phyloP scores from a whole-genome alignment of 768 basidiomycete species.

The Lepiota venenata region DNA sequence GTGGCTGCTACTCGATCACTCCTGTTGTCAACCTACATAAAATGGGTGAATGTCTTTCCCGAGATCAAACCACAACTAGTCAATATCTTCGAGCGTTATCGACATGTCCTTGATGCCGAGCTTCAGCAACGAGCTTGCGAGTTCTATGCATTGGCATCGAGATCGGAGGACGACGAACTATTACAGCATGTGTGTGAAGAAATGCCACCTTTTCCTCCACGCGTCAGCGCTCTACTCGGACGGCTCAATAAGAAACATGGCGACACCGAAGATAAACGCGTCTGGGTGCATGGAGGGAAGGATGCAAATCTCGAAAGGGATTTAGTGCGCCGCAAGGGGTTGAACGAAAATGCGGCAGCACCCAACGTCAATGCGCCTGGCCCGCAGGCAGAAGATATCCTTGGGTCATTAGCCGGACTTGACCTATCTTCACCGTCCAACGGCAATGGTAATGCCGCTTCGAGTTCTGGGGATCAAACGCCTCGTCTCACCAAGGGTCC shows the following conservation, averaged over 20 bases:
- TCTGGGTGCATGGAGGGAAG: conserved; percentile 95
- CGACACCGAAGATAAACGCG: conserved; percentile 93
- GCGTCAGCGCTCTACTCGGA: conserved; percentile 86
- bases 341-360: conserved; percentile 17
- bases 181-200: conserved; percentile 96
- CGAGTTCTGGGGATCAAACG: conserved; percentile 27
- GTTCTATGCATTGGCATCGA: conserved; percentile 83
- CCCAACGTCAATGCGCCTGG: conserved; percentile 33
- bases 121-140: conserved; percentile 99
- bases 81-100: conserved; percentile 94
- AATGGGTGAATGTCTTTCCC: conserved; percentile 99
- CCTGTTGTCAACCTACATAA: conserved; percentile 95
- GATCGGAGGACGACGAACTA: conserved; percentile 88
- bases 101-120: conserved; percentile 96
- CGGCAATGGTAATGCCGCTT: conserved; percentile 11
- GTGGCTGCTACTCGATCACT: conserved; percentile 88
- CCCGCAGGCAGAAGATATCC: conserved; percentile 48
- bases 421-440: conserved; percentile 44
- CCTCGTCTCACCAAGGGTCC: conserved; percentile 63
- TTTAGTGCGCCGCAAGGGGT: conserved; percentile 49
- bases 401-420: conserved; percentile 80
- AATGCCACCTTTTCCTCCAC: conserved; percentile 97
- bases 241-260: conserved; percentile 87
- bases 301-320: conserved; percentile 84
- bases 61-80: conserved; percentile 94